Evolutionary conservation across 2,329 filamentous ascomycete species (phyloP), one percentile per base, ranked within the genome.

Genomic region (Clarireedia homoeocarpa): DNA sequence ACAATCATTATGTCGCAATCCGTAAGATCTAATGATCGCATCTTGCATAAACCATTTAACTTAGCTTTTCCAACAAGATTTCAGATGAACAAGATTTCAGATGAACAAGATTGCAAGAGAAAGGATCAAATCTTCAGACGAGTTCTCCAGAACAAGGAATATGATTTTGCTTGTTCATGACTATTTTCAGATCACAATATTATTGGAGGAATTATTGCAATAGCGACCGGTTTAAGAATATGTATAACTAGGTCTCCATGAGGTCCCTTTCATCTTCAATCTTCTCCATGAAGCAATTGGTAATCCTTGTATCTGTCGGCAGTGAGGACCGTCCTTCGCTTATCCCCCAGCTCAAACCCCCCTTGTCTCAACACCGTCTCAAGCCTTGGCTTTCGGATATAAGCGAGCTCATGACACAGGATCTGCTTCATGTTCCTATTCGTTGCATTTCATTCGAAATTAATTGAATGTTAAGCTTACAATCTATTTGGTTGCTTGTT

Each of bases 331-430:
- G 1, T 15, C 27, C 47, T 27, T 40, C 40, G 40, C 9, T 34
- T 42, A 34, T 20, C 20, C 36, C 44, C 36, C 34, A 36, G 34
- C 7, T 42, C 9, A 54, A 54, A 54, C 52, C 30, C 45, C 44
- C 45, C 34, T 49, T 54, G 52, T 54, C 45, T 54, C 52, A 54
- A 54, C n/a, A 14, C 30, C 17, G 52, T 54, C 52, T 54, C 52
- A 49, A 54, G 2, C n/a, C n/a, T 27, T 23, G 15, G 26, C 38
- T 36, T 26, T 30, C 9, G 40, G 34, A 15, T 20, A 49, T 42
- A 54, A 34, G 52, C 45, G 52, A 54, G 20, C 12, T 48, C 17
- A 26, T 20, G 9, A 48, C 48, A 30, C 39, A 51, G 39, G 49
- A 24, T 12, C 9, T 47, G 15, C 17, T 7, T 40, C n/a, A 10